A percentile compares a stretch with the other conserved stretches of the same genome.
Conservation (phyloP, 208 protist genomes). For the Crithidia expoeki region DNA sequence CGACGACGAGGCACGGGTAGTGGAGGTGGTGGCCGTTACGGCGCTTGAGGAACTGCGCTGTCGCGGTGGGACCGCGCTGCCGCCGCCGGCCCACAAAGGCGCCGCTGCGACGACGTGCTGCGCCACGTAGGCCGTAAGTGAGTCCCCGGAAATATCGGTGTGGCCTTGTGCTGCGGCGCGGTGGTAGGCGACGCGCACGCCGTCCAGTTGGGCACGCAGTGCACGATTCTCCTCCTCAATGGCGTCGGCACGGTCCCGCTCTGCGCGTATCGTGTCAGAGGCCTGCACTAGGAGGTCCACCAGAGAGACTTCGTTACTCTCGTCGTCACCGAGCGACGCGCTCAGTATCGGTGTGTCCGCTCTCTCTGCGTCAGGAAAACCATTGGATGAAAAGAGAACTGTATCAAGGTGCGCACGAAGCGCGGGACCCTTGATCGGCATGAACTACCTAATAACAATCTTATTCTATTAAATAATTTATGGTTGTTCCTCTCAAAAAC, state of each 20-base stretch:
- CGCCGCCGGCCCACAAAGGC: background rate
- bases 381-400: slow-evolving; percentile 20
- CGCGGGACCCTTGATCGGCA: background rate
- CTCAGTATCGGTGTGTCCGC: background rate
- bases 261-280: slow-evolving; percentile 28
- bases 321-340: background rate
- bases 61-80: background rate
- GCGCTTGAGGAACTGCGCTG: slow-evolving; percentile 8
- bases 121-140: slow-evolving; percentile 14
- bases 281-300: slow-evolving; percentile 30
- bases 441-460: background rate
- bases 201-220: slow-evolving; percentile 25
- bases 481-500: too few species aligned
- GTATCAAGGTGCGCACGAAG: background rate
- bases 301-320: background rate
- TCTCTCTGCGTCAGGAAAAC: background rate
- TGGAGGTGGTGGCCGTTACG: background rate
- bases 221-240: slow-evolving; percentile 25
- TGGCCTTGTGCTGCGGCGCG: slow-evolving; percentile 2
- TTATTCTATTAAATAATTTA: too few species aligned
- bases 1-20: background rate
- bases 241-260: slow-evolving; percentile 22
- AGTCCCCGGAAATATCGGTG: background rate
- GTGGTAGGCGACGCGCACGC: slow-evolving; percentile 18
- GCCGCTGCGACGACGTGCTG: background rate